phyloP scores from a whole-genome alignment of 1,284 basidiomycete genomes.

The Heliocybe sulcata region DNA sequence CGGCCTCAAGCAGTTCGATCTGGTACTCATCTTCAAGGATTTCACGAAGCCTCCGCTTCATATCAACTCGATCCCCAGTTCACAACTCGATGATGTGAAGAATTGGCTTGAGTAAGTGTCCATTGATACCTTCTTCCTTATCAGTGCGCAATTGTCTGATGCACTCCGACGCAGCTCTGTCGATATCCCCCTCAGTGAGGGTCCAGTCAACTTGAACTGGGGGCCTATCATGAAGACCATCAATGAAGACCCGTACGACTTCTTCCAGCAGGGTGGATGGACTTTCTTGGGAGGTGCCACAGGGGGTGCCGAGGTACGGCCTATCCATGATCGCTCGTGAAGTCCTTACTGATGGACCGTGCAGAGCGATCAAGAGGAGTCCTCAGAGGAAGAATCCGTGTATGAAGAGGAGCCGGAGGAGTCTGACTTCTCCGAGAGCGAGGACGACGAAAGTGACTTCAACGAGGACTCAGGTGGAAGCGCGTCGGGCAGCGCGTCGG shows the following conservation, averaged over 20 bases:
- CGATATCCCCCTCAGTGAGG: slow-evolving; percentile 94
- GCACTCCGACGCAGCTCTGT: slow-evolving; percentile 59
- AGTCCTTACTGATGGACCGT: slow-evolving; percentile 6
- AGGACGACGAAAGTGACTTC: slow-evolving; percentile 46
- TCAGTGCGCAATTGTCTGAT: slow-evolving; percentile 8
- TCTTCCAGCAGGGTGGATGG: slow-evolving; percentile 97
- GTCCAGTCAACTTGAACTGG: slow-evolving; percentile 98
- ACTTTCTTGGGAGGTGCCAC: slow-evolving; percentile 78
- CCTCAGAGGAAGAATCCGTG: slow-evolving; percentile 72
- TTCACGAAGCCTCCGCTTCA: slow-evolving; percentile 90
- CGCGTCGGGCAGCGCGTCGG: slow-evolving; percentile 59
- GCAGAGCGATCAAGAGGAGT: slow-evolving; percentile 63
- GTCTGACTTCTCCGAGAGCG: slow-evolving; percentile 35
- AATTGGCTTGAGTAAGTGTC: slow-evolving; percentile 92
- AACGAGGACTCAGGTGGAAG: slow-evolving; percentile 55
- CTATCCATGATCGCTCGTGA: slow-evolving; percentile 4
- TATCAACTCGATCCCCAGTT: slow-evolving; percentile 92
- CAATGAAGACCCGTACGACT: slow-evolving; percentile 92
- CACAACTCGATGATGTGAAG: slow-evolving; percentile 91
- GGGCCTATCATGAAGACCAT: slow-evolving; percentile 96
- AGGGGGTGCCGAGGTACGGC: slow-evolving; percentile 53
- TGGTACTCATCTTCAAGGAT: slow-evolving; percentile 95
- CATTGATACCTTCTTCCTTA: slow-evolving; percentile 2
- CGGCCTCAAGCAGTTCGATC: slow-evolving; percentile 94
- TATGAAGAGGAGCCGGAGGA: slow-evolving; percentile 67